Evolutionary conservation across 257 asterid species (phyloP), one percentile per base, ranked within the genome.

Genomic region (Apocynum venetum): DNA sequence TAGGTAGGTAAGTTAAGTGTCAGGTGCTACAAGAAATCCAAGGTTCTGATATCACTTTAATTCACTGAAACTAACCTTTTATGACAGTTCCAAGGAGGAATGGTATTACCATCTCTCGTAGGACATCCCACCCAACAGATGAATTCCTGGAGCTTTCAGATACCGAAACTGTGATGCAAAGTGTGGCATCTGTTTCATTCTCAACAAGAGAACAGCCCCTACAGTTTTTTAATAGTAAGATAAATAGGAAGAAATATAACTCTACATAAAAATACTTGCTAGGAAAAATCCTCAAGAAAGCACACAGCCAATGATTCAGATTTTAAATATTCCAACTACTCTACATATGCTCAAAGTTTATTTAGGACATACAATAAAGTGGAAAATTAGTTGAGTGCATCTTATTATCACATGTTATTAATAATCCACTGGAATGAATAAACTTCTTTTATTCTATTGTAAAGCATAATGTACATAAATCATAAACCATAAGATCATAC

Each of bases 61-160:
- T 59, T 71, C 48, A 74, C 46, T n/a, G 38, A 66, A 73, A 76
- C 72, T 57, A 79, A 93, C 99, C 99, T 93, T 90, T 96, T 82
- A 96, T 78, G 13, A 89, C 90, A 40, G 96, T 90, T 80, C 82
- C 87, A 59, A 93, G 98, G 59, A 96, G 91, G 78, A 82, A 82
- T 0, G 98, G 99, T 20, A 85, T 78, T 85, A 93, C 89, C 81
- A 84, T 61, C 60, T 91, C 91, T 76, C 93, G 92, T 80, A 96
- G 94, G 75, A 71, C 74, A 49, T 82, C 88, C 78, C 82, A 60
- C 67, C 78, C 82, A n/a, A 66, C 53, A 55, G 77, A 71, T 14
- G 84, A 71, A 76, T 72, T 83, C 74, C 71, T 74, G 56, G 75
- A 79, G 59, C 82, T 86, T 70, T 85, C 85, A 38, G 79, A 77